Evolutionary conservation across 1,284 basidiomycete genomes (phyloP).

Genomic region (Naganishia sp.): DNA sequence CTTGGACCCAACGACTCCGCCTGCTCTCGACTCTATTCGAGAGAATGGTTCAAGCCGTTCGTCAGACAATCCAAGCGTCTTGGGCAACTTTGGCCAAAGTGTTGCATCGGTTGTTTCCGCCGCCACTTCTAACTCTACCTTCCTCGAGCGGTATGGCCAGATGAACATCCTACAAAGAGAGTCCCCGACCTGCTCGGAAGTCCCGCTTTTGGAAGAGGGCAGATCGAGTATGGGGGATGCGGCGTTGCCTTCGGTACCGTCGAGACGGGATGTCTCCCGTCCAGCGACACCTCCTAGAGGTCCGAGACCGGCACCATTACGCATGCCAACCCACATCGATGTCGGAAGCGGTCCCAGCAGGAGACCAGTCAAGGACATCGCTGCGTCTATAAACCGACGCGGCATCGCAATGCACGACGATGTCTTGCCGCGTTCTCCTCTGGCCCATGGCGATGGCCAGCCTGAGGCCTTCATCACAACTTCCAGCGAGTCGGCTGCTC

Average conservation of each 20-base stretch:
- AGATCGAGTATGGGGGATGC: neutral
- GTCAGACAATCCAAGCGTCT: neutral
- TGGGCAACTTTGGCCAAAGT: conserved; percentile 17
- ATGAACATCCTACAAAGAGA: conserved; percentile 29
- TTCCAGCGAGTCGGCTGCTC: conserved; percentile 7
- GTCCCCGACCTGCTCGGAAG: neutral
- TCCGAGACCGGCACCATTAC: conserved; percentile 21
- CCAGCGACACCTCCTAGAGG: conserved; percentile 19
- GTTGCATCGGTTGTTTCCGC: conserved; percentile 23
- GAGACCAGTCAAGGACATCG: conserved; percentile 29
- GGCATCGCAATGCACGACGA: neutral
- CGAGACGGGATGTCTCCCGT: conserved; percentile 9
- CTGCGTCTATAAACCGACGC: conserved; percentile 29
- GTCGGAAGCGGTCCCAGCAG: conserved; percentile 5
- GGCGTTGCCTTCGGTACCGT: conserved; percentile 1
- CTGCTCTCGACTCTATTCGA: conserved; percentile 43
- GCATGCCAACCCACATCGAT: conserved; percentile 18
- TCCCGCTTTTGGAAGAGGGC: neutral
- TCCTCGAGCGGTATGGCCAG: conserved; percentile 9
- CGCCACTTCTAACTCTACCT: conserved; percentile 15
- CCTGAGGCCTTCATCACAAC: neutral
- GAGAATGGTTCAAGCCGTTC: conserved; percentile 13
- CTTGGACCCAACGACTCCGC: conserved; percentile 46
- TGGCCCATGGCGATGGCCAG: neutral
- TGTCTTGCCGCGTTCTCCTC: neutral